Percentiles rank a stretch among this genome's conserved stretches.
Conservation (phyloP, 352 stramenopile genomes). For the Aphanomyces astaci region DNA sequence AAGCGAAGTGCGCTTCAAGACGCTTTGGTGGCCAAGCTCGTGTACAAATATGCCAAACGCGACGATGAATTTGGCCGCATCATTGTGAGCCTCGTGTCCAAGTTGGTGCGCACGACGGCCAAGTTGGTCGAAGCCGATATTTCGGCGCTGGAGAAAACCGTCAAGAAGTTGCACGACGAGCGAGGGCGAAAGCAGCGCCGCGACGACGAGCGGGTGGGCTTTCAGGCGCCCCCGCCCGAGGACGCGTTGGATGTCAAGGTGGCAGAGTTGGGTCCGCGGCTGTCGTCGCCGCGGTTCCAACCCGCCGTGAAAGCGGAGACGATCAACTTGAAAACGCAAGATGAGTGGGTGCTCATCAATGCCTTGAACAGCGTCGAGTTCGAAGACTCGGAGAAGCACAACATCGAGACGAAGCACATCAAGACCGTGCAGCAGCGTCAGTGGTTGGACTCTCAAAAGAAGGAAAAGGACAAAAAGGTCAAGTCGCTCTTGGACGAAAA, state of each 20-base stretch:
- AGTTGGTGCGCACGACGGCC: slow-evolving; percentile 44
- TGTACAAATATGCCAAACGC: slow-evolving; percentile 49
- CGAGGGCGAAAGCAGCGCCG: slow-evolving; percentile 27
- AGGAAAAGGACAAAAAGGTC: slow-evolving; percentile 36
- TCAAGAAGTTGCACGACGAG: slow-evolving; percentile 60
- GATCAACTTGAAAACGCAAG: slow-evolving; percentile 35
- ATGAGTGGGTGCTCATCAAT: slow-evolving; percentile 71
- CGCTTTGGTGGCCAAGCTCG: slow-evolving; percentile 40
- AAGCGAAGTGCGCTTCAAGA: slow-evolving; percentile 52
- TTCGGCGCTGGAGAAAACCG: slow-evolving; percentile 45
- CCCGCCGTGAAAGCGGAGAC: neutral
- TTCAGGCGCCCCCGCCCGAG: slow-evolving; percentile 6
- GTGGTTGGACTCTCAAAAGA: slow-evolving; percentile 51
- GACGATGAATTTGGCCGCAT: slow-evolving; percentile 45
- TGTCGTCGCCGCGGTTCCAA: neutral
- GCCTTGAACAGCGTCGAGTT: slow-evolving; percentile 59
- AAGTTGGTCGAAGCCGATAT: slow-evolving; percentile 52
- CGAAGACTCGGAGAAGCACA: slow-evolving; percentile 47
- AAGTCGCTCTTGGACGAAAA: slow-evolving; percentile 34
- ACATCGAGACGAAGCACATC: slow-evolving; percentile 48
- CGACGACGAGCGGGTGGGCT: slow-evolving; percentile 6
- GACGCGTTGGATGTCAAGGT: slow-evolving; percentile 24
- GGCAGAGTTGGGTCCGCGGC: slow-evolving; percentile 9
- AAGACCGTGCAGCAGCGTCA: slow-evolving; percentile 35
- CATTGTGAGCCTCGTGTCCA: slow-evolving; percentile 45